Base-by-base conservation (phyloP, 2,329 filamentous ascomycete genomes). In the Leptographium wingfieldii region DNA sequence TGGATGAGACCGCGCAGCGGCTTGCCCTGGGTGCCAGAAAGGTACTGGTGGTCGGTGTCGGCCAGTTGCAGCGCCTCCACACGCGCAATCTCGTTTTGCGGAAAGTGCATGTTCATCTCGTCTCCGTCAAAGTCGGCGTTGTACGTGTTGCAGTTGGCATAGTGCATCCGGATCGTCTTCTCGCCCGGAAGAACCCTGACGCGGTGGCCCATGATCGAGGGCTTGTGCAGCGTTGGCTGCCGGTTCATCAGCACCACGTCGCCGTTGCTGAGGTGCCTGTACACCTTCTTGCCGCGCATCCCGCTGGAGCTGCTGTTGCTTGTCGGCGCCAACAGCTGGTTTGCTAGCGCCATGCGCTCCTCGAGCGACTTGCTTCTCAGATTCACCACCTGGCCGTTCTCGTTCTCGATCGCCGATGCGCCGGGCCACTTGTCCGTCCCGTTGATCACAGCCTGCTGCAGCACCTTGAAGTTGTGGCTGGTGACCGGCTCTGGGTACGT, bases 71-170 rank as follows among this genome's bases (percentile, higher is more conserved):
- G 81, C 2, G 94, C 94, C 74, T 99, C 94, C 2, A 92, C 89
- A 66, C 94, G 82, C 19, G 94, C 94, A 65, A 97, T 80, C 70
- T 97, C 95, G 66, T 96, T 97, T 68, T 99, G 94, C 1, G 94
- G 94, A 69, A 99, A 97, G 74, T 99, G 94, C 92, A 99, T 95
- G 72, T 99, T 99, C 94, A 99, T 99, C 73, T 99, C 94, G 70
- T 99, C 94, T 72, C 94, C 94, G 69, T 99, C 95, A 69, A 99
- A 99, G 79, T 99, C 94, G 38, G 94, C 94, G 68, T 99, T 99
- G 79, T 99, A 99, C 0, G 94, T 96, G 69, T 99, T 99, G 73
- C 94, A 97, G 72, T 99, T 99, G 68, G 94, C 92, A 74, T 99
- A 99, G 76, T 99, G 94, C 92, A 99, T 97, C 65, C 94, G 91